Conservation (phyloP, 441 rosid species). For the Metrosideros polymorpha region DNA sequence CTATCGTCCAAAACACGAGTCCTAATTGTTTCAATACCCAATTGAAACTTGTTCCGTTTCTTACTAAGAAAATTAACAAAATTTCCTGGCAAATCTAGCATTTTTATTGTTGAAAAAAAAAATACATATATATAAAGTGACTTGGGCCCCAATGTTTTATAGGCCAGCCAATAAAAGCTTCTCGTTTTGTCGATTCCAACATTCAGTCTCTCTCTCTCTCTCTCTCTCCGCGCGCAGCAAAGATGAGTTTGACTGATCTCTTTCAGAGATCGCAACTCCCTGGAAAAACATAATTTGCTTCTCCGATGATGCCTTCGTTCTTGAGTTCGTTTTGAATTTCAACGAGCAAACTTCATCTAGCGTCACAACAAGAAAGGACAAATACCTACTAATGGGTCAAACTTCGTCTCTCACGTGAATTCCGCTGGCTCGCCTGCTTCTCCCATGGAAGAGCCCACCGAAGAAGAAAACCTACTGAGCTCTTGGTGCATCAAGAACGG, state of each 20-base stretch:
- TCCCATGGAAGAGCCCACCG: not conserved
- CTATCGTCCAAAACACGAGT: not conserved
- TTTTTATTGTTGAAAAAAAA: not conserved
- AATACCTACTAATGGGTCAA: not conserved
- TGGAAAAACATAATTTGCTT: not conserved
- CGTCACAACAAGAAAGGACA: not conserved
- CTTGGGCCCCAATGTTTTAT: not conserved
- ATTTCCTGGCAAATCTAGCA: not conserved
- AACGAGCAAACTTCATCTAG: not conserved
- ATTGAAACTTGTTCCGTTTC: not conserved
- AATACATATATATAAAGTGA: too few relatives aligned
- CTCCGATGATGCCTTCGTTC: not conserved
- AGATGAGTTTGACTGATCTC: not conserved
- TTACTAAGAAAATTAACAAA: not conserved
- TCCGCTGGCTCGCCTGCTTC: not conserved
- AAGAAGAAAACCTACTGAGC: not conserved
- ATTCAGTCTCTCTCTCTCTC: not conserved
- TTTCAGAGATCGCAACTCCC: not conserved
- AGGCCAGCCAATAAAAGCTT: not conserved
- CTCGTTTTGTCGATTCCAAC: not conserved
- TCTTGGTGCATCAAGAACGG: not conserved
- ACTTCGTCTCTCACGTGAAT: not conserved
- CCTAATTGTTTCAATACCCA: not conserved
- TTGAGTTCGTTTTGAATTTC: not conserved
- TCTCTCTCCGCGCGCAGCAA: not conserved